Percentiles rank a stretch among this genome's conserved stretches.
Evolutionary conservation across 257 asterid genomes (phyloP).

Genomic region (Nicotiana knightiana): DNA sequence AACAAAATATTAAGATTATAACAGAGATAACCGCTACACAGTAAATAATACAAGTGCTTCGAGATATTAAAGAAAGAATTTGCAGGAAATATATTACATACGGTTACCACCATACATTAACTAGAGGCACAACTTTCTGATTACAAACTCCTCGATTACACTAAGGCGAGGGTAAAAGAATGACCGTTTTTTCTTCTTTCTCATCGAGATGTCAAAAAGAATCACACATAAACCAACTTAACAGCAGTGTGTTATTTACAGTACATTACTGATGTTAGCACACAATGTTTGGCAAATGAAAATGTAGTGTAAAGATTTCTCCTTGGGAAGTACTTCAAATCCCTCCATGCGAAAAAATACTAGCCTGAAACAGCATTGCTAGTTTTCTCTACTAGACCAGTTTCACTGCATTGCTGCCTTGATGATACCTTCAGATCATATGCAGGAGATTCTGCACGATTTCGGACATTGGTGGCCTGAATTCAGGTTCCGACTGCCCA

Average conservation of each 20-base stretch:
- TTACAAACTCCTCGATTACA: not conserved
- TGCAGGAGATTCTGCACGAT: conserved; percentile 66
- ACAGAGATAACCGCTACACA: not conserved
- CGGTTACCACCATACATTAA: not conserved
- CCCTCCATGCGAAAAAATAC: not conserved
- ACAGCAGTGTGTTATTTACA: not conserved
- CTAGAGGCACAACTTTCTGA: not conserved
- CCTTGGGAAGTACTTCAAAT: not conserved
- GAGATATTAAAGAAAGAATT: not conserved
- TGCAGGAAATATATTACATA: not conserved
- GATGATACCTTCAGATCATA: conserved; percentile 38
- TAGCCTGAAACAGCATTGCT: not conserved
- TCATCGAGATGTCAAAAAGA: not conserved
- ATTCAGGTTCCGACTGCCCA: conserved; percentile 80
- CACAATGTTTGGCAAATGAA: not conserved
- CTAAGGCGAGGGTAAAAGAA: not conserved
- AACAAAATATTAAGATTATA: not conserved
- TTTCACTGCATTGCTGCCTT: not conserved
- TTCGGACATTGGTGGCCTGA: conserved; percentile 95
- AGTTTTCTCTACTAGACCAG: not conserved
- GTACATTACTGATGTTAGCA: not conserved
- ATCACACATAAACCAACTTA: not conserved
- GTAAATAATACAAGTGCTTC: not conserved
- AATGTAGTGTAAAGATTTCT: not conserved
- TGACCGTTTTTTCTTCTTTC: not conserved